These are phyloP conservation scores for Xylaria longipes DNA, from an alignment of 495 filamentous ascomycete species.

Conservation along the genomic window DNA sequence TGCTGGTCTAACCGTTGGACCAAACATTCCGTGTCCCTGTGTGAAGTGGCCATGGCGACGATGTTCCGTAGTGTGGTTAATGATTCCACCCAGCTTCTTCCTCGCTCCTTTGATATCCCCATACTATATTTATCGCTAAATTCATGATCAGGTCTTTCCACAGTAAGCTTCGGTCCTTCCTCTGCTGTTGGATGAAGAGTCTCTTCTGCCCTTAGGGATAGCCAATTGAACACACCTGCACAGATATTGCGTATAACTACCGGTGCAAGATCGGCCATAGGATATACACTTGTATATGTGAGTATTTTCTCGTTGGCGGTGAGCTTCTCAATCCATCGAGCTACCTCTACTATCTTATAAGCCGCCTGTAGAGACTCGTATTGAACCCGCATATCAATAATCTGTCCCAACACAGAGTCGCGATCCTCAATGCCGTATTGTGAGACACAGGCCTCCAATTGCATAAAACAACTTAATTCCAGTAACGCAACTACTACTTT, in stretches of 20 bases:
- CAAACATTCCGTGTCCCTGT: constrained; percentile 6
- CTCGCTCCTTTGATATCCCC: neutral
- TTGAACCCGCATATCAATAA: constrained; percentile 7
- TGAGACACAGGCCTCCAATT: constrained; percentile 17
- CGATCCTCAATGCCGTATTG: constrained; percentile 19
- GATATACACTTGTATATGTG: neutral
- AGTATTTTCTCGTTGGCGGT: neutral
- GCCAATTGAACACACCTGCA: constrained; percentile 6
- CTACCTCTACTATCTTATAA: constrained; percentile 16
- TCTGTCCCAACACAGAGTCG: neutral
- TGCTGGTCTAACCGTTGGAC: constrained; percentile 7
- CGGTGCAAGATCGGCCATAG: constrained; percentile 15
- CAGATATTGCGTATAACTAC: constrained; percentile 22
- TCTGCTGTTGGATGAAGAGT: neutral
- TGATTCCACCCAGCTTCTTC: constrained; percentile 15
- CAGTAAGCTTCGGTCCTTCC: neutral
- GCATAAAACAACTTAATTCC: constrained; percentile 18
- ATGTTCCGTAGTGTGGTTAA: constrained; percentile 4
- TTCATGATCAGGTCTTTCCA: neutral
- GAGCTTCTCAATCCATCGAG: constrained; percentile 8
- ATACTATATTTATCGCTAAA: neutral
- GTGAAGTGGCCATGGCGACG: constrained; percentile 11
- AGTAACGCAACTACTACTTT: constrained; percentile 1
- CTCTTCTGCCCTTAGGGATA: constrained; percentile 2
- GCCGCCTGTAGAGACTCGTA: constrained; percentile 21